Conservation (phyloP, 192 early-diverging fungal species). For the Podila horticola region DNA sequence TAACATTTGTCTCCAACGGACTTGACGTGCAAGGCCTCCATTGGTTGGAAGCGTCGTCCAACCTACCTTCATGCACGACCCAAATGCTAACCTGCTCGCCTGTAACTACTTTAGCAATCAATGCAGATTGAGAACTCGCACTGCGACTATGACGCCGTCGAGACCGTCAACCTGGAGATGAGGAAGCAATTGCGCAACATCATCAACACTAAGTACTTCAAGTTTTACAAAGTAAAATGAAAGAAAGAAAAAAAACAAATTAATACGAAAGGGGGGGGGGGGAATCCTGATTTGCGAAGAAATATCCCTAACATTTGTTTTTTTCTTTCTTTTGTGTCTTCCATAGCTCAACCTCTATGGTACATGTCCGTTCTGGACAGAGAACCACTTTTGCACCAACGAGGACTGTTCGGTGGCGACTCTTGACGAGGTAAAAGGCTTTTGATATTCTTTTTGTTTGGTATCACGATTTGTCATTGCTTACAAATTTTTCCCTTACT, state of each 20-base stretch:
- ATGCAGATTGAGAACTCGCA: conserved; percentile 65
- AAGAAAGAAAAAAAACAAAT: too few species aligned
- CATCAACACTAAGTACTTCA: conserved; percentile 87
- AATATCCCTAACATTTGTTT: neutral
- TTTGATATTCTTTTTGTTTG: conserved; percentile 50
- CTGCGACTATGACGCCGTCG: conserved; percentile 78
- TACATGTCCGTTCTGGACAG: conserved; percentile 92
- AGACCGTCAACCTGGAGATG: conserved; percentile 78
- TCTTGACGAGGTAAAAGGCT: conserved; percentile 71
- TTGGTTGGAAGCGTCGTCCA: neutral
- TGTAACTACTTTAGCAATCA: conserved; percentile 40
- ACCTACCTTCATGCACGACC: neutral
- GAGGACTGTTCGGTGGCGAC: conserved; percentile 86
- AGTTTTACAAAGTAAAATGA: conserved; percentile 84
- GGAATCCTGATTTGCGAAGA: too few species aligned
- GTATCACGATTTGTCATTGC: conserved; percentile 15
- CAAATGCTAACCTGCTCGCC: neutral
- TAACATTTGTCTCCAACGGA: neutral
- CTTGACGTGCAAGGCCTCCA: neutral
- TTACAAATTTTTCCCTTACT: neutral
- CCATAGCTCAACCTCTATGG: conserved; percentile 84
- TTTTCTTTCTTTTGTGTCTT: neutral
- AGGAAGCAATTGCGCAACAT: conserved; percentile 71
- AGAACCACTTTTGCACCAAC: conserved; percentile 83
- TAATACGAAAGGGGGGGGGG: neutral